Conservation (phyloP, 495 filamentous ascomycete species). For the Aspergillus avenaceus region DNA sequence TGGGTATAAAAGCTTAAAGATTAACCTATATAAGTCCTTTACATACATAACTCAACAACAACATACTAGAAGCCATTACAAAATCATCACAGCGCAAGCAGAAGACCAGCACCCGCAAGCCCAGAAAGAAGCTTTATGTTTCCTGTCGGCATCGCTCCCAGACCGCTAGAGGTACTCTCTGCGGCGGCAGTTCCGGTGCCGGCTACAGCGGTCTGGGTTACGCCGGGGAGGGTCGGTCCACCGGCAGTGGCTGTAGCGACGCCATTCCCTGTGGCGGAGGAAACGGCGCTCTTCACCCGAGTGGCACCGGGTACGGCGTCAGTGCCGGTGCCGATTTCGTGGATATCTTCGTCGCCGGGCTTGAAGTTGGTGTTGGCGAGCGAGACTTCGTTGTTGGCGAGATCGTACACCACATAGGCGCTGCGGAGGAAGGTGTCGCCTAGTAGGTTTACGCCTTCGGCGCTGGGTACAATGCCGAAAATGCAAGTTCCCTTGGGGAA, state of each 20-base stretch:
- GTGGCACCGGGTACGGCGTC: conserved; percentile 65
- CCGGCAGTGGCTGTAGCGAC: neutral
- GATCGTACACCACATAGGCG: conserved; percentile 85
- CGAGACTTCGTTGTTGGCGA: conserved; percentile 72
- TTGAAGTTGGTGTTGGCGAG: conserved; percentile 78
- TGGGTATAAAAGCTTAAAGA: too few species aligned
- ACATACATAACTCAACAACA: too few species aligned
- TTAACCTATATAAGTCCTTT: too few species aligned
- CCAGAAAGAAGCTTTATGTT: conserved; percentile 20
- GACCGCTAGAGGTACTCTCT: conserved; percentile 4
- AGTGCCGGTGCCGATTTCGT: conserved; percentile 64
- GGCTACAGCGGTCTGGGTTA: conserved; percentile 3
- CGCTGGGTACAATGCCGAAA: conserved; percentile 63
- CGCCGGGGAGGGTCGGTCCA: too few species aligned
- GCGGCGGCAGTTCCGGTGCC: neutral
- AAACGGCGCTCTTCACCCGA: conserved; percentile 54
- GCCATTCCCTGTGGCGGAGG: conserved; percentile 26
- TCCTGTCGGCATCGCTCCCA: conserved; percentile 14
- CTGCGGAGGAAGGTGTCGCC: conserved; percentile 88
- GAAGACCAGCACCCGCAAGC: conserved; percentile 17
- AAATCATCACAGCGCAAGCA: conserved; percentile 14
- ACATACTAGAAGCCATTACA: too few species aligned
- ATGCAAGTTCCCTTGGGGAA: conserved; percentile 43
- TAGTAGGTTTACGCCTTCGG: conserved; percentile 57
- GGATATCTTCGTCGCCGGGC: conserved; percentile 54